A percentile compares a stretch with the other conserved stretches of the same genome.
phyloP scores from a whole-genome alignment of 495 filamentous ascomycete genomes.

The Xylaria grammica region DNA sequence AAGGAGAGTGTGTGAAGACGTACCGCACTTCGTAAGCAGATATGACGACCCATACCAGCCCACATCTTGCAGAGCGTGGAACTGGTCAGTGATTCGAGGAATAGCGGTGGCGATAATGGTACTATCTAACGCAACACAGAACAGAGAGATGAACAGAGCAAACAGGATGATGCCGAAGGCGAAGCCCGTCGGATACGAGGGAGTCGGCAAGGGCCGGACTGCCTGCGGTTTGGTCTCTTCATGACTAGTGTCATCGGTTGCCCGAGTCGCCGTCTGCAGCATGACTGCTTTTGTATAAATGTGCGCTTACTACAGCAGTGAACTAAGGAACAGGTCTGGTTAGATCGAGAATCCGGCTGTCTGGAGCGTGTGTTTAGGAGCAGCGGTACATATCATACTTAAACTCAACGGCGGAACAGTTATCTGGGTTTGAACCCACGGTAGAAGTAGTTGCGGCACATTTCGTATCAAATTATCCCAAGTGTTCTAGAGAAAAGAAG shows the following conservation, averaged over 20 bases:
- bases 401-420: neutral
- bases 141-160: constrained; percentile 1
- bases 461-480: neutral
- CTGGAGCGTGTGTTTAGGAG: neutral
- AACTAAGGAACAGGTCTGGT: neutral
- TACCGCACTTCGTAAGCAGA: constrained; percentile 60
- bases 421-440: neutral
- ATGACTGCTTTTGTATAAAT: neutral
- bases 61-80: constrained; percentile 42
- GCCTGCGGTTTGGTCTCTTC: neutral
- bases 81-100: constrained; percentile 46
- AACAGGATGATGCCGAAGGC: neutral
- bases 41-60: constrained; percentile 47
- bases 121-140: constrained; percentile 2
- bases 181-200: constrained; percentile 9
- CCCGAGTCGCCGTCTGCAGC: neutral
- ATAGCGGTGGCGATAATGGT: constrained; percentile 42
- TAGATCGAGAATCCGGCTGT: neutral
- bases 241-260: neutral
- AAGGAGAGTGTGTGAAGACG: constrained; percentile 47
- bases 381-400: neutral
- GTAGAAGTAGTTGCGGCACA: neutral
- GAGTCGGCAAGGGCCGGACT: neutral
- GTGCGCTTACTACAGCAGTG: neutral
- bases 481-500: neutral